Evolutionary conservation across 805 yeast genomes (phyloP).

Genomic region (Metschnikowia matae): DNA sequence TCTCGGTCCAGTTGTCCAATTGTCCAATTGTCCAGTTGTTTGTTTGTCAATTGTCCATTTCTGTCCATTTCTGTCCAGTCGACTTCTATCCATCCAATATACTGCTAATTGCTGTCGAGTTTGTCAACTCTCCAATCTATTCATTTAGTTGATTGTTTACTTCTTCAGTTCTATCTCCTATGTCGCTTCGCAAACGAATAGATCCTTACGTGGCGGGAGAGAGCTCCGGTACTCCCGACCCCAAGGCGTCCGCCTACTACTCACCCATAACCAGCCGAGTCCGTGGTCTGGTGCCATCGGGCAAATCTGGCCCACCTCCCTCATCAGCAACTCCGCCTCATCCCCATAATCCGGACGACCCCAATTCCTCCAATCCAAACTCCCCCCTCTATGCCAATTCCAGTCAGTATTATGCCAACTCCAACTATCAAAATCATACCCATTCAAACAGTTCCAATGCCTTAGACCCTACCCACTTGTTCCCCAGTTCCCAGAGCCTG

Average conservation of each 20-base stretch:
- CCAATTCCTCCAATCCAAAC: no score
- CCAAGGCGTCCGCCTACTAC: constrained; percentile 11
- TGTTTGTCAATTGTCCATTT: no score
- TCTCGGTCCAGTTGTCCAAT: no score
- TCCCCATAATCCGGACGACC: constrained; percentile 10
- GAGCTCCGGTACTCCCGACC: not conserved
- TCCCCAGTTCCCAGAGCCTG: not conserved
- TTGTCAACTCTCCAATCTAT: not conserved
- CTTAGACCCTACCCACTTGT: constrained; percentile 16
- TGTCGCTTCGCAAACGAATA: constrained; percentile 21
- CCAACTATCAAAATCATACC: not conserved
- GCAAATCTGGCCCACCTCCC: constrained; percentile 23
- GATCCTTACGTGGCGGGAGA: constrained; percentile 18
- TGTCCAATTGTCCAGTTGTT: no score
- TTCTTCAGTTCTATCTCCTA: not conserved
- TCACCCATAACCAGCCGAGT: constrained; percentile 10
- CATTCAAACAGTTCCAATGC: not conserved
- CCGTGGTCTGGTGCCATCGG: constrained; percentile 13
- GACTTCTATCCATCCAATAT: no score
- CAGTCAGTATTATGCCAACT: constrained; percentile 9
- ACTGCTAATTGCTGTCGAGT: not conserved
- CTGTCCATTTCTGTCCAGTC: no score
- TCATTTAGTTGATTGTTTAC: not conserved
- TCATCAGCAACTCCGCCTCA: constrained; percentile 16
- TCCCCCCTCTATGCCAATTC: no score